Percentiles rank a stretch among this genome's conserved stretches.
Conservation (phyloP, 2,329 filamentous ascomycete species). For the Beauveria sp. region DNA sequence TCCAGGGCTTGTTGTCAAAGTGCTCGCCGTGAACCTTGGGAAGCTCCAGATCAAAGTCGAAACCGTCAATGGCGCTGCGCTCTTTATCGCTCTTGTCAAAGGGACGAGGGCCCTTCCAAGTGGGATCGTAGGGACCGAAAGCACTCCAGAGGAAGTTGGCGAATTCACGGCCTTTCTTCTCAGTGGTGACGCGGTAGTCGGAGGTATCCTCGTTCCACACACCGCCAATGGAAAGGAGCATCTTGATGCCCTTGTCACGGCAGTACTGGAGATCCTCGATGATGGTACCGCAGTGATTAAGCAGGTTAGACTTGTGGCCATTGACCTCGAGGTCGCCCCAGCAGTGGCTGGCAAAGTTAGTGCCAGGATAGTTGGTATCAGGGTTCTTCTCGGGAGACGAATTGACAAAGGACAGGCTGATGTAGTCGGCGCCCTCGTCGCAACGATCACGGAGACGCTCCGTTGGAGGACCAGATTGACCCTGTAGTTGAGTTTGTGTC, state of each 20-base stretch:
- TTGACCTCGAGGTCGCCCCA: slow-evolving; percentile 19
- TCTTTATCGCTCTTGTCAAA: slow-evolving; percentile 25
- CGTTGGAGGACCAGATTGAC: slow-evolving; percentile 23
- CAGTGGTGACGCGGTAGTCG: slow-evolving; percentile 27
- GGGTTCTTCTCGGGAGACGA: slow-evolving; percentile 27
- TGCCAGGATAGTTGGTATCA: slow-evolving; percentile 27
- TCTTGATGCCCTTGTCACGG: slow-evolving; percentile 33
- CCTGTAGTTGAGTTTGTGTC: slow-evolving; percentile 18
- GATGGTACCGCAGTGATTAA: slow-evolving; percentile 28
- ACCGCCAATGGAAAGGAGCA: slow-evolving; percentile 36
- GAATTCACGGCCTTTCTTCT: slow-evolving; percentile 27
- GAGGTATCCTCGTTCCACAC: slow-evolving; percentile 17
- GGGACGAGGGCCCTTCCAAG: slow-evolving; percentile 29
- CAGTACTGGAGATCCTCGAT: slow-evolving; percentile 34
- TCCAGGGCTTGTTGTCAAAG: slow-evolving; percentile 26
- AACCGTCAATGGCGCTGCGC: slow-evolving; percentile 30
- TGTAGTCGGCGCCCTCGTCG: slow-evolving; percentile 28
- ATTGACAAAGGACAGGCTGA: slow-evolving; percentile 32
- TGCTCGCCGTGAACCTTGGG: slow-evolving; percentile 21
- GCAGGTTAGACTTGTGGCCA: slow-evolving; percentile 23
- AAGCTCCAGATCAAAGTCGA: slow-evolving; percentile 35
- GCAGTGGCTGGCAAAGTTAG: slow-evolving; percentile 34
- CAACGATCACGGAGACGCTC: slow-evolving; percentile 29
- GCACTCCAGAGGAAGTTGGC: slow-evolving; percentile 31
- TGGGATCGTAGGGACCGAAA: slow-evolving; percentile 29